These are phyloP conservation scores for Glutinoglossum americanum DNA, from an alignment of 495 filamentous ascomycete species.

Conservation along the genomic window DNA sequence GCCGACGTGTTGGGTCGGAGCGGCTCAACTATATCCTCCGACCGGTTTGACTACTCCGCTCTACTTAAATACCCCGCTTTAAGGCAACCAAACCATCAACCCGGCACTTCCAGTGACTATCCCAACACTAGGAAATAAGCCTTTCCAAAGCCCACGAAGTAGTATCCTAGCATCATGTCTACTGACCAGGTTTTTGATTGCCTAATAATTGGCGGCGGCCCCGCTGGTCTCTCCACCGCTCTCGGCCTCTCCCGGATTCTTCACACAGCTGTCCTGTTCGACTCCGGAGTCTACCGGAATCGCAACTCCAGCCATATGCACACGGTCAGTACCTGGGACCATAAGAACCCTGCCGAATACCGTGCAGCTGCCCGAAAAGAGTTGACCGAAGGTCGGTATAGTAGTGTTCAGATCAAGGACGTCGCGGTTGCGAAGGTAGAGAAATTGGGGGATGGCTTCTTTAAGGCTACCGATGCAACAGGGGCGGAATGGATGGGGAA, in stretches of 20 bases:
- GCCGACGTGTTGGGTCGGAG: no score
- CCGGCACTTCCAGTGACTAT: no score
- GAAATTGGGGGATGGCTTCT: constrained; percentile 11
- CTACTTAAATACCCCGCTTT: no score
- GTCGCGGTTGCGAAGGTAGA: constrained; percentile 12
- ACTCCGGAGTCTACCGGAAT: constrained; percentile 29
- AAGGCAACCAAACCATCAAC: no score
- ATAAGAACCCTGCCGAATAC: constrained; percentile 19
- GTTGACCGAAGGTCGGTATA: constrained; percentile 20
- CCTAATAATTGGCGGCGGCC: constrained; percentile 35
- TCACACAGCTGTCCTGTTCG: constrained; percentile 27
- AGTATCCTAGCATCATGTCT: no score
- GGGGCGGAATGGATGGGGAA: constrained; percentile 18
- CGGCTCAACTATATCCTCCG: no score
- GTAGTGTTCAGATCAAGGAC: constrained; percentile 18
- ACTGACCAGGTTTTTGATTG: constrained; percentile 18
- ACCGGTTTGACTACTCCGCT: no score
- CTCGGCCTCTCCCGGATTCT: constrained; percentile 24
- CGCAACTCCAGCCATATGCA: constrained; percentile 25
- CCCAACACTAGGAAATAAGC: no score
- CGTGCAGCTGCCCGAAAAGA: constrained; percentile 17
- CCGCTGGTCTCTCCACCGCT: constrained; percentile 30
- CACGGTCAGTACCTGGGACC: constrained; percentile 27
- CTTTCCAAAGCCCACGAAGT: no score
- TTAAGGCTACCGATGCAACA: constrained; percentile 16